These are phyloP conservation scores for Pistacia integerrima DNA, from an alignment of 345 rosid genomes.

Conservation along the genomic window DNA sequence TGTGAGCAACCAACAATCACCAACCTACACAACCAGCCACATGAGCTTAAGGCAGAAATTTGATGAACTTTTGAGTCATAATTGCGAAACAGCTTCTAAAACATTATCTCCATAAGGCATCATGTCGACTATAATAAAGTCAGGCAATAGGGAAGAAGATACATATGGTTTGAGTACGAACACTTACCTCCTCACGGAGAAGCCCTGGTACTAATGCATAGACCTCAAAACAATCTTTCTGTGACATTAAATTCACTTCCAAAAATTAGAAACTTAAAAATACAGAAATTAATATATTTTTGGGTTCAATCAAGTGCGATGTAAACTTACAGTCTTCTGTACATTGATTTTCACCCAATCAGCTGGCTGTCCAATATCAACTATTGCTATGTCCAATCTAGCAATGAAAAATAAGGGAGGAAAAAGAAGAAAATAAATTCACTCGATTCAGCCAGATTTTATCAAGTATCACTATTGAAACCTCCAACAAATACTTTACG, in stretches of 20 bases:
- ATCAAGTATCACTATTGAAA: background rate
- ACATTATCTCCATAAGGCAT: background rate
- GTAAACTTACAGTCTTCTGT: slow-evolving; percentile 57
- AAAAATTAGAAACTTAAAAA: background rate
- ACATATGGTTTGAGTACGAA: background rate
- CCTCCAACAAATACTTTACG: background rate
- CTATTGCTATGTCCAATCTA: slow-evolving; percentile 55
- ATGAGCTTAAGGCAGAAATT: background rate
- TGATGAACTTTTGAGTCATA: background rate
- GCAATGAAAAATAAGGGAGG: slow-evolving; percentile 3
- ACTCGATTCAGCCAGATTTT: background rate
- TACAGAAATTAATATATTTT: slow-evolving; percentile 1
- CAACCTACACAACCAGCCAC: background rate
- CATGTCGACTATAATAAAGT: background rate
- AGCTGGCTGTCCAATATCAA: slow-evolving; percentile 64
- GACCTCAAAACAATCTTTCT: slow-evolving; percentile 72
- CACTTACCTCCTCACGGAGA: slow-evolving; percentile 66
- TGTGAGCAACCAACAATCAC: background rate
- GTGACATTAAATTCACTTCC: slow-evolving; percentile 17
- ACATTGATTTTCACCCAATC: slow-evolving; percentile 82
- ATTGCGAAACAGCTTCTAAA: background rate
- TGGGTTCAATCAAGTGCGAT: background rate
- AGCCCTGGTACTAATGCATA: slow-evolving; percentile 81
- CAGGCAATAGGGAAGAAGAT: background rate
- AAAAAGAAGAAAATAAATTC: slow-evolving; percentile 7